Evolutionary conservation across 1,284 basidiomycete species (phyloP), one percentile per base, ranked within the genome.

Genomic region (Pseudozyma tsukubaensis): DNA sequence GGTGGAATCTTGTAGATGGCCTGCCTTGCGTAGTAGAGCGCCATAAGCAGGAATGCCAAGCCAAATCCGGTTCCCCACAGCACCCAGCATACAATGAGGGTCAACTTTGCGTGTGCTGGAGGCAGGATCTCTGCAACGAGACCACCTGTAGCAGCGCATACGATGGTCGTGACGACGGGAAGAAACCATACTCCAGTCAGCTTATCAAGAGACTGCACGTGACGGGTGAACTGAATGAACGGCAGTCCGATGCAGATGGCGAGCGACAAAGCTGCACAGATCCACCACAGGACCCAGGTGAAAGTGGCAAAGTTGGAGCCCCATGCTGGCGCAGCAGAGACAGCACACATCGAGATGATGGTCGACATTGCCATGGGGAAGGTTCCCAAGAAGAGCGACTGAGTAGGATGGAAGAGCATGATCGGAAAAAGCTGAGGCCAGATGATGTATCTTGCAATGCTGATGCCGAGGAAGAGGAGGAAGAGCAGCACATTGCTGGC

Each of bases 261-360:
- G 8, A 90, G 79, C 1, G 91, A 89, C 19, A 91, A 75, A 1
- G 87, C 83, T 2, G 89, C 86, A 70, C 91, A 89, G 40, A 90
- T 70, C 92, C 91, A 93, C 92, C 92, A 93, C 11, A 92, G 79
- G 1, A 81, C 88, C 89, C 91, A 91, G 18, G 91, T 85, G 37
- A 89, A 85, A 57, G 88, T 89, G 0, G 90, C 85, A 81, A 92
- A 91, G 0, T 78, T 53, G 39, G 79, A 83, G 10, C 90, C 90
- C 39, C 89, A 87, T 0, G 79, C 78, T 1, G 84, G 81, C 0
- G 85, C 83, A 52, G 84, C 85, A 2, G 81, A 81, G 34, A 85
- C 77, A 0, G 84, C 89, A 57, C 90, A 80, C 86, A 87, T 86
- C 75, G 81, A 89, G 60, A 92, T 87, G 36, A 92, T 85, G 0